Conservation (phyloP, 192 early-diverging fungal genomes). For the Coemansia sp. region DNA sequence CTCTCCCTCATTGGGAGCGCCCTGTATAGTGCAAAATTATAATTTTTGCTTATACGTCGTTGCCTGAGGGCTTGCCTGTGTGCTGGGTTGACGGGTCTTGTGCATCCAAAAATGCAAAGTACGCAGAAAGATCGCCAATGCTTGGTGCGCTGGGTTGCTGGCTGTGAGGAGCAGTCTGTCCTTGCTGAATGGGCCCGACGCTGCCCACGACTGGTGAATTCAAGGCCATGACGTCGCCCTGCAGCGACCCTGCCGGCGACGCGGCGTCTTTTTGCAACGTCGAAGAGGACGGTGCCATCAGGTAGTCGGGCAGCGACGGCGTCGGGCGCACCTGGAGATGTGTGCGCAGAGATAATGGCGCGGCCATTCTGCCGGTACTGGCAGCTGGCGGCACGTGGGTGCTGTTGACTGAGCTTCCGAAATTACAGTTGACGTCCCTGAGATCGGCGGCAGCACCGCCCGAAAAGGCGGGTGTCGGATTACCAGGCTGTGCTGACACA, state of each 20-base stretch:
- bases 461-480: slow-evolving; percentile 8
- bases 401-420: neutral
- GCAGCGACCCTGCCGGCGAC: slow-evolving; percentile 9
- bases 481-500: slow-evolving; percentile 1
- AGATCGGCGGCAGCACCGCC: slow-evolving; percentile 3
- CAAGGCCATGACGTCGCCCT: neutral
- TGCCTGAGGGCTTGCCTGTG: slow-evolving; percentile 6
- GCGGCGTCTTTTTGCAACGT: slow-evolving; percentile 12
- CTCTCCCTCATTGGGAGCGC: neutral
- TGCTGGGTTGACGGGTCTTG: slow-evolving; percentile 11
- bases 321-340: slow-evolving; percentile 32
- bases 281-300: slow-evolving; percentile 14
- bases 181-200: neutral
- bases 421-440: neutral
- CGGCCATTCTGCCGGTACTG: slow-evolving; percentile 13
- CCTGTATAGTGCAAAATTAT: neutral
- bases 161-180: neutral
- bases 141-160: slow-evolving; percentile 13
- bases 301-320: slow-evolving; percentile 34
- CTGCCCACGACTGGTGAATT: neutral
- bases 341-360: slow-evolving; percentile 12
- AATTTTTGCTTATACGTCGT: neutral
- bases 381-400: slow-evolving; percentile 5
- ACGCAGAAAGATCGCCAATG: slow-evolving; percentile 41
- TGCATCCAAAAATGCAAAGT: slow-evolving; percentile 37